phyloP scores from a whole-genome alignment of 495 filamentous ascomycete species.

The Neurospora discreta region DNA sequence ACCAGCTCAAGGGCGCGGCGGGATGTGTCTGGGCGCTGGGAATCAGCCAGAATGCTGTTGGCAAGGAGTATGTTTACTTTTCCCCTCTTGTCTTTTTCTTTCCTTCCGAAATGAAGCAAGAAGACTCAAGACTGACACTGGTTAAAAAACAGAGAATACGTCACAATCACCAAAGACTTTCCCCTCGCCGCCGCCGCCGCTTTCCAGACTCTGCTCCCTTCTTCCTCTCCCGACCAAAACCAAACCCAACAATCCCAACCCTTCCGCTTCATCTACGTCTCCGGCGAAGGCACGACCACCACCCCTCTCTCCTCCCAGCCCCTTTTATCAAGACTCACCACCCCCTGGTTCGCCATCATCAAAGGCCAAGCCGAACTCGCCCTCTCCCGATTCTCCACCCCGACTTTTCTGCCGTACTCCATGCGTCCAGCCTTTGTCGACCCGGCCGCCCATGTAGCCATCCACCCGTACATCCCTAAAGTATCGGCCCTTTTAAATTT shows the following conservation, averaged over 20 bases:
- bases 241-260: too few species aligned
- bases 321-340: slow-evolving; percentile 33
- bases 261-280: slow-evolving; percentile 62
- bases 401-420: slow-evolving; percentile 4
- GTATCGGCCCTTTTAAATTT: not conserved
- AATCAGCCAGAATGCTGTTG: slow-evolving; percentile 45
- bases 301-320: slow-evolving; percentile 40
- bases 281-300: slow-evolving; percentile 44
- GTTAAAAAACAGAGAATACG: slow-evolving; percentile 42
- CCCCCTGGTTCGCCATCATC: slow-evolving; percentile 13
- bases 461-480: slow-evolving; percentile 35
- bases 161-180: slow-evolving; percentile 55
- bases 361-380: slow-evolving; percentile 53
- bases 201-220: slow-evolving; percentile 34
- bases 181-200: slow-evolving; percentile 45
- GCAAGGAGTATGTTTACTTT: slow-evolving; percentile 39
- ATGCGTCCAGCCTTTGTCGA: slow-evolving; percentile 48
- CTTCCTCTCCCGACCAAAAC: slow-evolving; percentile 27
- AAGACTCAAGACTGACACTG: not conserved
- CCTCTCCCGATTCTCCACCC: slow-evolving; percentile 27
- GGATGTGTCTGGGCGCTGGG: slow-evolving; percentile 66
- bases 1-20: slow-evolving; percentile 48
- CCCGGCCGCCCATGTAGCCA: slow-evolving; percentile 30
- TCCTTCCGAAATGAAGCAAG: too few species aligned
- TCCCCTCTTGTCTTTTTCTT: slow-evolving; percentile 8